phyloP scores from a whole-genome alignment of 2,329 filamentous ascomycete genomes.

The Colletotrichum chlorophyti region DNA sequence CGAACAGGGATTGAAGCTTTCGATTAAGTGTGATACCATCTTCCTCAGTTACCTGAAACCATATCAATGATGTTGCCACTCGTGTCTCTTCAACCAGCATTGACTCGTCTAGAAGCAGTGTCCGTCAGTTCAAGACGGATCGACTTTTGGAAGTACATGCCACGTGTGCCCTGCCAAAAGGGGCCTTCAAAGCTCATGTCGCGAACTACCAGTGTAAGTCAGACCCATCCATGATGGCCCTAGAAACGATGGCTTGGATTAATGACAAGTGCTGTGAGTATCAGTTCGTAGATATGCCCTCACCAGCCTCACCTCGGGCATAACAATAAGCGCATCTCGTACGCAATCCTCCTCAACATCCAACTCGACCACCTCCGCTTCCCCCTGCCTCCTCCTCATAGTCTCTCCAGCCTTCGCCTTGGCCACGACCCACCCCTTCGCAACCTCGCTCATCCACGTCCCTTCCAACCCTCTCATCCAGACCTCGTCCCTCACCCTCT shows the following conservation, averaged over 20 bases:
- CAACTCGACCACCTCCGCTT: neutral
- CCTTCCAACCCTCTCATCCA: constrained; percentile 13
- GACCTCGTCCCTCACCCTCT: neutral
- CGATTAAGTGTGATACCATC: no score
- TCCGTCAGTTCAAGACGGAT: no score
- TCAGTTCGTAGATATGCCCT: constrained; percentile 7
- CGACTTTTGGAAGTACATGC: no score
- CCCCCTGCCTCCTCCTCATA: neutral
- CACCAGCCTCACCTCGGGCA: constrained; percentile 19
- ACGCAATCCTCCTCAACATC: neutral
- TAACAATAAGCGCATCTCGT: neutral
- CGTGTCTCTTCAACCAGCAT: no score
- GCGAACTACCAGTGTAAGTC: no score
- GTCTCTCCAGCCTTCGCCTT: neutral
- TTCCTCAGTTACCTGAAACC: no score
- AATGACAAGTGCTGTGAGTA: neutral
- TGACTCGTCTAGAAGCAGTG: no score
- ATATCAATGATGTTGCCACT: no score
- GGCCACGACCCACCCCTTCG: constrained; percentile 13
- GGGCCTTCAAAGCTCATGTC: no score
- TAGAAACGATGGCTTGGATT: neutral
- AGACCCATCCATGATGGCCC: no score
- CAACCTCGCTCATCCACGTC: constrained; percentile 23
- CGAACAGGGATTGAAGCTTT: no score
- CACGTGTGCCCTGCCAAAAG: no score